Evolutionary conservation across 208 protist species (phyloP), one percentile per base, ranked within the genome.

Genomic region (Crithidia brevicula): DNA sequence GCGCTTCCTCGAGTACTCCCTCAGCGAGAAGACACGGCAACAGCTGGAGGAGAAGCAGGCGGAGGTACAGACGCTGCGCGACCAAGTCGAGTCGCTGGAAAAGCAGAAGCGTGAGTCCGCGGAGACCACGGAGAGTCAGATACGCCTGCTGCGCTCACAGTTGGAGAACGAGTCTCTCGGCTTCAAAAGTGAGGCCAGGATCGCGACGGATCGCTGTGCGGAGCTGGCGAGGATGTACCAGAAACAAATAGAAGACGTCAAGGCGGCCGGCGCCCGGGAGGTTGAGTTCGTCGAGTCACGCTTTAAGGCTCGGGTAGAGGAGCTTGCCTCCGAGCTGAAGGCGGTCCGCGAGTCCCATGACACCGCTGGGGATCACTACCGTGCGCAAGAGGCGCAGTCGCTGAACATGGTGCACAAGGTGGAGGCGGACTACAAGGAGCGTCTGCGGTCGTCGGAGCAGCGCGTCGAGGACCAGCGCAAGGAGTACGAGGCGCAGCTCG

Each of bases 381-480:
- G 64, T 11, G 81, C 81, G 64, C 83, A 86, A 40, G 61, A 82
- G 57, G 74, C 72, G 43, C 59, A 79, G 15, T 77, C 75, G 18
- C 79, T 78, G 34, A 88, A 74, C 52, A 79, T 84, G 74, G 60
- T 93, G 40, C 43, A 72, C 13, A 83, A 83, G 34, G 69, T 94
- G 18, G 91, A 96, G 64, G 50, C 78, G 1, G 85, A 92, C 46
- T 92, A 87, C 76, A 91, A 92, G 75, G 88, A 96, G 68, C 74
- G 84, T 2, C 57, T 89, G 43, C 76, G 81, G 0, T 73, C 66
- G 31, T 70, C 72, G 31, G 91, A 94, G 75, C 67, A 85, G 67
- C 84, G 85, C 16, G 50, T 89, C 0, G 79, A 87, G 43, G 88
- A 86, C 25, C 63, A 92, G 49, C 79, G 83, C 45, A 68, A 74